Evolutionary conservation across 371 early-diverging fungal genomes (phyloP).

Genomic region (Saksenaea oblongispora): DNA sequence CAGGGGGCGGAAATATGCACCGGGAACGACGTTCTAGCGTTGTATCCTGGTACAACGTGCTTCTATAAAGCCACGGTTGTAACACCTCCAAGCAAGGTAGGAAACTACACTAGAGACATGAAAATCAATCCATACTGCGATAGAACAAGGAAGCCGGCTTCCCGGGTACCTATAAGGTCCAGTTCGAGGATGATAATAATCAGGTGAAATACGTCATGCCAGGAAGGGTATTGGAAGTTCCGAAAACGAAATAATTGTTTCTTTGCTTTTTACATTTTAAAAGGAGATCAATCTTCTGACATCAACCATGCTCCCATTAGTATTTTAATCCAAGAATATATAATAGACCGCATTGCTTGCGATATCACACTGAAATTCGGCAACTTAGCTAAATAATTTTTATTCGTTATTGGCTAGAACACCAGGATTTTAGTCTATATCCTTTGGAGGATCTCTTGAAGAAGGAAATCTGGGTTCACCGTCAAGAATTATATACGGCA

Average conservation of each 20-base stretch:
- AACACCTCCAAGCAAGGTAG: constrained; percentile 71
- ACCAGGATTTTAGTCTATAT: too few relatives aligned
- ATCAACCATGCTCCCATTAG: background rate
- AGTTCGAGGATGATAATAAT: constrained; percentile 72
- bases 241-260: constrained; percentile 48
- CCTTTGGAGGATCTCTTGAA: too few relatives aligned
- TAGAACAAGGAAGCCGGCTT: constrained; percentile 42
- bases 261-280: background rate
- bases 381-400: too few relatives aligned
- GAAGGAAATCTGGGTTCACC: too few relatives aligned
- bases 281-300: background rate
- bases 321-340: background rate
- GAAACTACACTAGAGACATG: background rate
- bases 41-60: constrained; percentile 85
- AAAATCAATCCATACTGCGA: background rate
- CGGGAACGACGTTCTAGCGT: constrained; percentile 74
- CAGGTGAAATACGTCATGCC: constrained; percentile 51
- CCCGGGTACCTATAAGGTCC: constrained; percentile 51
- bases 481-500: too few relatives aligned
- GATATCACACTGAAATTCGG: background rate
- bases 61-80: constrained; percentile 83
- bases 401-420: too few relatives aligned
- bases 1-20: constrained; percentile 56
- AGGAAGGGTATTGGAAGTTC: constrained; percentile 59
- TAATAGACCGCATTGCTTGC: background rate